These are phyloP conservation scores for Psilocybe cyanescens DNA, from an alignment of 768 basidiomycete species.

Conservation along the genomic window DNA sequence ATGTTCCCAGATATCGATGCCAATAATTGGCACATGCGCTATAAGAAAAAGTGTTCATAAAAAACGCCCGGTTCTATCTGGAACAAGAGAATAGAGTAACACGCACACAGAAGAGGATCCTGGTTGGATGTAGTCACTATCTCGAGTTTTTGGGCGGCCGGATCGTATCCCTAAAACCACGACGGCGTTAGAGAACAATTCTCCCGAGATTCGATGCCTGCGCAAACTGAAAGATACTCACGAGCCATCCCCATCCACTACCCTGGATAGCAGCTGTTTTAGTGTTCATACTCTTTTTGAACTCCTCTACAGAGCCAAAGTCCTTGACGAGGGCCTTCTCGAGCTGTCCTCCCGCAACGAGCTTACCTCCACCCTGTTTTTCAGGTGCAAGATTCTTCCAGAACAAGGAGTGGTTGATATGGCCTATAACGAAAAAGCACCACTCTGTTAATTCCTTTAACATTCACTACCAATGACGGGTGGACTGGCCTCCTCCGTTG, in stretches of 20 bases:
- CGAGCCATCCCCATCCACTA: conserved; percentile 99
- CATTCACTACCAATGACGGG: neutral
- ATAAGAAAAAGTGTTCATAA: conserved; percentile 5
- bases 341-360: conserved; percentile 62
- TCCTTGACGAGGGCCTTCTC: conserved; percentile 77
- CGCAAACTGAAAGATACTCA: conserved; percentile 31
- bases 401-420: conserved; percentile 96
- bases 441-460: neutral
- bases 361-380: conserved; percentile 62
- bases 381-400: conserved; percentile 95
- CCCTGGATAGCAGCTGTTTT: conserved; percentile 93
- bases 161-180: conserved; percentile 65
- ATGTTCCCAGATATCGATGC: conserved; percentile 98
- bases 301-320: conserved; percentile 86
- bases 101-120: conserved; percentile 73
- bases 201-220: neutral
- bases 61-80: neutral
- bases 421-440: conserved; percentile 48
- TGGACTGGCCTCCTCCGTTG: conserved; percentile 82
- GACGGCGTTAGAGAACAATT: neutral
- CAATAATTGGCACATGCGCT: conserved; percentile 91
- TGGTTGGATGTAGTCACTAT: conserved; percentile 95
- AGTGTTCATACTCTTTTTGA: conserved; percentile 88
- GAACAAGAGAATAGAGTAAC: neutral
- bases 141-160: conserved; percentile 73